These are phyloP conservation scores for Cyclotella choctawhatcheeana DNA, from an alignment of 108 stramenopile genomes.

Conservation along the genomic window DNA sequence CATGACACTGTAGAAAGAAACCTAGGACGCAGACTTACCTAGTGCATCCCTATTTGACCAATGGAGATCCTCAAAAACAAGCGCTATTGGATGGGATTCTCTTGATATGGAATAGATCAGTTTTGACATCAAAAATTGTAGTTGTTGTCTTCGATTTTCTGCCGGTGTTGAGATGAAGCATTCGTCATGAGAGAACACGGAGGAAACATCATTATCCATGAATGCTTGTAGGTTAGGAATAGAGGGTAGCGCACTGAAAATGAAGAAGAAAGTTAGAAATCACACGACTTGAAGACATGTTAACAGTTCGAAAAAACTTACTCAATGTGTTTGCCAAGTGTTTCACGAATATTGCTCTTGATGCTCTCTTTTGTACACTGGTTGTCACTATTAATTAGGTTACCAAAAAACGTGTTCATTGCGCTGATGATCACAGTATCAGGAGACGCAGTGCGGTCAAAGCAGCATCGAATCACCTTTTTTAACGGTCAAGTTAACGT, in stretches of 20 bases:
- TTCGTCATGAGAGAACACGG: background rate
- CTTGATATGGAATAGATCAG: slow-evolving; percentile 23
- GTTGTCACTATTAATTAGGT: slow-evolving; percentile 3
- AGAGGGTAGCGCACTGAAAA: slow-evolving; percentile 11
- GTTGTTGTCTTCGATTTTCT: background rate
- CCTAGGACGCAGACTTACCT: slow-evolving; percentile 8
- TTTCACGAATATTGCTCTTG: slow-evolving; percentile 7
- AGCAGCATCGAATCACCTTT: slow-evolving; percentile 23
- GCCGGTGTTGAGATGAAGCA: background rate
- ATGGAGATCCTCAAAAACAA: slow-evolving; percentile 32
- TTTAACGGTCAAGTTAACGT: too few relatives aligned
- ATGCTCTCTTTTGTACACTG: background rate
- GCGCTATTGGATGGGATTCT: slow-evolving; percentile 17
- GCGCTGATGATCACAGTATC: slow-evolving; percentile 15
- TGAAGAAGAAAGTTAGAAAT: background rate
- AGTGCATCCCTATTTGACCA: slow-evolving; percentile 25
- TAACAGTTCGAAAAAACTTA: slow-evolving; percentile 7
- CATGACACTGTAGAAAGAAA: too few relatives aligned
- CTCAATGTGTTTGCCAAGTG: slow-evolving; percentile 12
- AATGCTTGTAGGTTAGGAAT: slow-evolving; percentile 21
- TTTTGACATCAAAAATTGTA: slow-evolving; percentile 9
- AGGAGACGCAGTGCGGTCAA: slow-evolving; percentile 12
- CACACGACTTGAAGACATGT: background rate
- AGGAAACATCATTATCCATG: background rate
- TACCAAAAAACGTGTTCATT: slow-evolving; percentile 19